A percentile compares a stretch with the other conserved stretches of the same genome.
phyloP scores from a whole-genome alignment of 2,329 filamentous ascomycete species.

The Dactylellina parvicollis region DNA sequence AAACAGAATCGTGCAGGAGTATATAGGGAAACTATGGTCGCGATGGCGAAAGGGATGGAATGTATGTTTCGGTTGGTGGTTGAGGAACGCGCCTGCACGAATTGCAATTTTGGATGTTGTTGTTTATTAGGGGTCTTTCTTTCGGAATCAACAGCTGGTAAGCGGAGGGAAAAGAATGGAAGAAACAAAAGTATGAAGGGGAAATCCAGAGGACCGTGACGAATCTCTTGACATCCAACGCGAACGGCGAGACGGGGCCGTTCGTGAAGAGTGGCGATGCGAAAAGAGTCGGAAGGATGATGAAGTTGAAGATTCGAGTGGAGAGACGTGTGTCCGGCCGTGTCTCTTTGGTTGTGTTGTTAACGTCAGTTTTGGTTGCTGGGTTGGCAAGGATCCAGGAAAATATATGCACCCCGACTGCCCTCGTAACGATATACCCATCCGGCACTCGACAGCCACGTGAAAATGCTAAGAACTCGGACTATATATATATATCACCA shows the following conservation, averaged over 20 bases:
- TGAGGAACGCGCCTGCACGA: slow-evolving; percentile 52
- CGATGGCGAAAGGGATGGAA: neutral
- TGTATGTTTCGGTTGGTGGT: neutral
- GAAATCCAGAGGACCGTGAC: neutral
- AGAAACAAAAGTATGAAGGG: neutral
- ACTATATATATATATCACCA: neutral
- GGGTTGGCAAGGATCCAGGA: slow-evolving; percentile 38
- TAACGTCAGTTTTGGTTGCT: slow-evolving; percentile 18
- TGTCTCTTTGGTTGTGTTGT: slow-evolving; percentile 23
- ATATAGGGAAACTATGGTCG: neutral
- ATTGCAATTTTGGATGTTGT: slow-evolving; percentile 33
- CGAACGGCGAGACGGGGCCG: slow-evolving; percentile 19
- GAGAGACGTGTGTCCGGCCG: slow-evolving; percentile 25
- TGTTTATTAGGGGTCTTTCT: slow-evolving; percentile 34
- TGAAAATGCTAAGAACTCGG: neutral
- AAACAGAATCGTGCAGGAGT: neutral
- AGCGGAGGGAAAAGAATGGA: slow-evolving; percentile 39
- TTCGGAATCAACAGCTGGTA: slow-evolving; percentile 20
- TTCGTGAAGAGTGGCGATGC: slow-evolving; percentile 30
- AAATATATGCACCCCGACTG: slow-evolving; percentile 8
- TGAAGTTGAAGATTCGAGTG: slow-evolving; percentile 24
- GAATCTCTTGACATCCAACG: slow-evolving; percentile 27
- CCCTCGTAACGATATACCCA: slow-evolving; percentile 15
- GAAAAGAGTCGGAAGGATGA: slow-evolving; percentile 12
- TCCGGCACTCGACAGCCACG: slow-evolving; percentile 2